These are phyloP conservation scores for Hypoxylon fragiforme DNA, from an alignment of 495 filamentous ascomycete species.

Conservation along the genomic window DNA sequence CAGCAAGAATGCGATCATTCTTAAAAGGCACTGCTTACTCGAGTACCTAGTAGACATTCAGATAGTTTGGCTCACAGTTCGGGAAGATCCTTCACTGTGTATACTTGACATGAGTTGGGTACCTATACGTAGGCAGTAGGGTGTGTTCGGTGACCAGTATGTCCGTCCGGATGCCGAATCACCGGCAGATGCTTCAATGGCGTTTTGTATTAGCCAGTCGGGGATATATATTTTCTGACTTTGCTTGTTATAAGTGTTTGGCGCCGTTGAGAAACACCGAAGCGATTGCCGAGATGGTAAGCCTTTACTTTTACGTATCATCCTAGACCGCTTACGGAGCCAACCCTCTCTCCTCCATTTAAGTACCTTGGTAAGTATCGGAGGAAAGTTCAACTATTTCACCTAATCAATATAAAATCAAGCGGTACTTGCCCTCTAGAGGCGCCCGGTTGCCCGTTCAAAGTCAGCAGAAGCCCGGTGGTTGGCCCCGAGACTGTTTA, in stretches of 20 bases:
- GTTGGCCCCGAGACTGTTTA: slow-evolving; percentile 6
- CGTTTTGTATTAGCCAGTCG: slow-evolving; percentile 6
- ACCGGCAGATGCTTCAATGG: slow-evolving; percentile 17
- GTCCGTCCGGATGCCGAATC: slow-evolving; percentile 24
- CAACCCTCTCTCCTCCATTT: too few relatives aligned
- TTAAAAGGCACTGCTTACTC: too few relatives aligned
- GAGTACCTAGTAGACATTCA: too few relatives aligned
- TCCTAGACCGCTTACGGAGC: background rate
- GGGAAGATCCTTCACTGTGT: background rate
- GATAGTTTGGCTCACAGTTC: background rate
- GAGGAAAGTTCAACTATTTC: background rate
- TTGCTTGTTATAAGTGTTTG: slow-evolving; percentile 2
- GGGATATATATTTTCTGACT: slow-evolving; percentile 7
- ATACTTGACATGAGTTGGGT: slow-evolving; percentile 1
- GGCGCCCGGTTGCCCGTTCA: slow-evolving; percentile 19
- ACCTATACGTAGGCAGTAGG: too few relatives aligned
- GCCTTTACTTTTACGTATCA: background rate
- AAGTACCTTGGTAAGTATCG: too few relatives aligned
- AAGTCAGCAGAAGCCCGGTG: slow-evolving; percentile 10
- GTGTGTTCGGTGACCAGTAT: slow-evolving; percentile 22
- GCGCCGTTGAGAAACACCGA: slow-evolving; percentile 4
- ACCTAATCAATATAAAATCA: slow-evolving; percentile 17
- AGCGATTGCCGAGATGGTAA: slow-evolving; percentile 3
- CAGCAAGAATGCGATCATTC: too few relatives aligned
- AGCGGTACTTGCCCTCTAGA: slow-evolving; percentile 13